Evolutionary conservation across 2,329 filamentous ascomycete species (phyloP).

Genomic region (Ascochyta lentis): DNA sequence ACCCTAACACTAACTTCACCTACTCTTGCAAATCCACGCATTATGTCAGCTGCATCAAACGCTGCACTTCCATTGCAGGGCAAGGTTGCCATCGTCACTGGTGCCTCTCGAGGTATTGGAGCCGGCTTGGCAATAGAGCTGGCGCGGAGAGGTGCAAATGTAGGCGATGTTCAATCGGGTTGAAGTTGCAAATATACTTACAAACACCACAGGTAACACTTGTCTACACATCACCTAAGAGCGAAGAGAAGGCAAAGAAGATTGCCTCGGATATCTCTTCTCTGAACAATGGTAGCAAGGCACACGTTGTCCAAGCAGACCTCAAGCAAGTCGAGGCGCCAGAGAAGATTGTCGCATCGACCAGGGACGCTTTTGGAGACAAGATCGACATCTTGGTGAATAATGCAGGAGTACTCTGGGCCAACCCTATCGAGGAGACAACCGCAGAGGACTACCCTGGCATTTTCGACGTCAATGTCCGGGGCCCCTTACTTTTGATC

Average conservation of each 20-base stretch:
- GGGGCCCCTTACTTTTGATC: conserved; percentile 61
- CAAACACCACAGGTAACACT: conserved; percentile 48
- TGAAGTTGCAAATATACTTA: conserved; percentile 7
- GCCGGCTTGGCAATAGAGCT: conserved; percentile 57
- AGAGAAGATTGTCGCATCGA: conserved; percentile 47
- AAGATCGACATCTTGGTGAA: conserved; percentile 55
- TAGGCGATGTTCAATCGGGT: conserved; percentile 14
- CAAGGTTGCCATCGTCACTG: conserved; percentile 58
- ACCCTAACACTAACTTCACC: not conserved
- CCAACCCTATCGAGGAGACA: conserved; percentile 36
- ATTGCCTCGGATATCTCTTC: conserved; percentile 46
- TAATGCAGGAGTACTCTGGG: conserved; percentile 47
- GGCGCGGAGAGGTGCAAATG: conserved; percentile 55
- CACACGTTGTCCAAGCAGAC: conserved; percentile 51
- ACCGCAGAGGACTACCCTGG: conserved; percentile 59
- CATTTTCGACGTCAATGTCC: conserved; percentile 65
- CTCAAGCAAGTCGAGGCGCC: conserved; percentile 46
- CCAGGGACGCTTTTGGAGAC: conserved; percentile 47
- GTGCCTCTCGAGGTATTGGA: conserved; percentile 59
- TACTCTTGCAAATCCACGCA: not conserved
- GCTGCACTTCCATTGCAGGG: conserved; percentile 29
- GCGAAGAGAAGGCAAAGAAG: conserved; percentile 41
- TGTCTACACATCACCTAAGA: conserved; percentile 52
- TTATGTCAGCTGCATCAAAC: conserved; percentile 23
- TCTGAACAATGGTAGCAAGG: conserved; percentile 45